Base-by-base conservation (phyloP, 2,329 filamentous ascomycete genomes). In the Trichophyton benhamiae region DNA sequence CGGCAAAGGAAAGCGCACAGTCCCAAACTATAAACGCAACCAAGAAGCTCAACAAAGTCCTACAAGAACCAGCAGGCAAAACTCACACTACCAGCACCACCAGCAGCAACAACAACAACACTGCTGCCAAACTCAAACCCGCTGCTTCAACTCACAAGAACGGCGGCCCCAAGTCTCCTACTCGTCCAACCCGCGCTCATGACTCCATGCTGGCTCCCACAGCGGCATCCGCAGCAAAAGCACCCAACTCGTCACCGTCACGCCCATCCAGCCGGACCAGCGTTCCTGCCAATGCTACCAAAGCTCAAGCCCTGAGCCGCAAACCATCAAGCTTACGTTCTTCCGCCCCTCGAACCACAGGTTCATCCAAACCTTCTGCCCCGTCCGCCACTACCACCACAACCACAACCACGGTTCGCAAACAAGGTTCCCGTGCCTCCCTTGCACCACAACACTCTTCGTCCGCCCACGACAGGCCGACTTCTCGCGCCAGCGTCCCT, bases 161-260 rank as follows among this genome's bases (percentile, higher is more conserved):
- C 20, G 52, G 25, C 55, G 55, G 68, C 22, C 63, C 75, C 55
- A 7, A 77, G 61, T 77, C 77, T 25, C 75, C 76, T 8, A 74
- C 73, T 33, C 72, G 68, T 53, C 68, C 76, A 42, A 68, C 69
- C 58, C 77, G 75, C 55, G 69, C 76, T 57, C 72, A 76, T 33
- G 66, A 70, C 52, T 75, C 76, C 20, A 69, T 71, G 57, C 74
- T 73, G 7, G 71, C 77, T 3, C 69, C 75, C 22, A 77, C 75
- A 15, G 70, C 73, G 30, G 67, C 77, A 25, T 74, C 76, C 38
- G 67, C 72, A 4, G 71, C 74, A 8, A 77, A 72, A 65, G 53
- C 63, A 22, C 63, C 46, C 17, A 61, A 58, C 52, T 64, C 63
- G 13, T 68, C 66, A 22, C 65, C 60, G 1, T 63, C 70, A 36